Conservation (phyloP, 257 asterid genomes). For the Anisodus tanguticus region DNA sequence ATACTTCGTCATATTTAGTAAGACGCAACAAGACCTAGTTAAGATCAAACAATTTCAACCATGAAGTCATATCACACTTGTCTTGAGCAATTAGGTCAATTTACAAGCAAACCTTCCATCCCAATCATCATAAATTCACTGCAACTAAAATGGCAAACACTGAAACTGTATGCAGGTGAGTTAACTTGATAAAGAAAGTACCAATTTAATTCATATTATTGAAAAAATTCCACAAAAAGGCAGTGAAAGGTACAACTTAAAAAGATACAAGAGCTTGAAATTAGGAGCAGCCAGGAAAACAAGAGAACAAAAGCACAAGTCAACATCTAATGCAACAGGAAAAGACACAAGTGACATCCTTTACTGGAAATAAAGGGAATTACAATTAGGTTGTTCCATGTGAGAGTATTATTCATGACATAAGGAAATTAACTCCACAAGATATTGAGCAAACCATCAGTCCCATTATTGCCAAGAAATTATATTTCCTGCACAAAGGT, state of each 20-base stretch:
- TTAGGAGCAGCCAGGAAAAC: conserved; percentile 21
- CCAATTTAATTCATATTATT: background rate
- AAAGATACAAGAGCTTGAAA: background rate
- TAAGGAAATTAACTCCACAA: conserved; percentile 58
- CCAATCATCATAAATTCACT: background rate
- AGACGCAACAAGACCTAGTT: background rate
- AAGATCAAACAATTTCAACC: conserved; percentile 1
- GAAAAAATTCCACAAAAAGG: background rate
- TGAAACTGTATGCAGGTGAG: background rate
- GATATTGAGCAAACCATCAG: conserved; percentile 64
- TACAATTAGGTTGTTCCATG: background rate
- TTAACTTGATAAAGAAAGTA: background rate
- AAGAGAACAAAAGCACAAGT: background rate
- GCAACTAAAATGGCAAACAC: background rate
- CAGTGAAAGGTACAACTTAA: background rate
- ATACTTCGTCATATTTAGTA: background rate
- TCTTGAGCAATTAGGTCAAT: background rate
- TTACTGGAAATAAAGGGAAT: background rate
- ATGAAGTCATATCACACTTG: background rate
- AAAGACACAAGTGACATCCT: background rate
- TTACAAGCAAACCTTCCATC: background rate
- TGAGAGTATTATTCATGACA: conserved; percentile 37
- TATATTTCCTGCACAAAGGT: conserved; percentile 63
- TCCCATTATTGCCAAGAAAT: conserved; percentile 57
- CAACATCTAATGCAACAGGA: background rate